These are phyloP conservation scores for Penicillium sp. DNA, from an alignment of 2,329 filamentous ascomycete genomes.

Conservation along the genomic window DNA sequence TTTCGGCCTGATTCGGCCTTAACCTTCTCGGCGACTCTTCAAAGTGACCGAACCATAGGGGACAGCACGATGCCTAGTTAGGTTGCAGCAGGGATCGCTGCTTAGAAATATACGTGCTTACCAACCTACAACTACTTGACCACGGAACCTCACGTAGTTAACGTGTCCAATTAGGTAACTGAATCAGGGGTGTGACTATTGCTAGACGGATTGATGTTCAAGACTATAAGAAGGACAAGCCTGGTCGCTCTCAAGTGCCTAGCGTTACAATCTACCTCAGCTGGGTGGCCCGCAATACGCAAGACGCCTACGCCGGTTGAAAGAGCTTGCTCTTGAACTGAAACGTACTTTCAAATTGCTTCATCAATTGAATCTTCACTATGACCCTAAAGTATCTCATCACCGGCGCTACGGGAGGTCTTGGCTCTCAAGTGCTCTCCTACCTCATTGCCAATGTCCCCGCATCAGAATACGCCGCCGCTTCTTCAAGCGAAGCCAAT, in stretches of 20 bases:
- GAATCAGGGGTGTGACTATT: not conserved
- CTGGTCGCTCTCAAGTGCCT: not conserved
- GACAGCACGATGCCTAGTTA: not conserved
- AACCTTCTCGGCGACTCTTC: not conserved
- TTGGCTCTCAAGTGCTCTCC: slow-evolving; percentile 42
- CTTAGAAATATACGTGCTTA: slow-evolving; percentile 8
- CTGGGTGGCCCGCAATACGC: not conserved
- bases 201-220: not conserved
- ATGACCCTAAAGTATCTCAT: slow-evolving; percentile 48
- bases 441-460: slow-evolving; percentile 46
- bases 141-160: not conserved
- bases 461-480: slow-evolving; percentile 55
- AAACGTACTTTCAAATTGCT: not conserved
- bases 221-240: not conserved
- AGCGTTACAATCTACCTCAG: not conserved
- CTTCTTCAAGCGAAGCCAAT: slow-evolving; percentile 55
- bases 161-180: not conserved
- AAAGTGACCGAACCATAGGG: not conserved
- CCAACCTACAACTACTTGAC: not conserved
- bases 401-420: slow-evolving; percentile 47
- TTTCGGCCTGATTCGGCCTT: not conserved
- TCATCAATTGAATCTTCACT: not conserved
- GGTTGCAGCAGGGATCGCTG: not conserved
- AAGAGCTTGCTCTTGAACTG: not conserved
- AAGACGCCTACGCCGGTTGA: not conserved